A percentile compares a stretch with the other conserved stretches of the same genome.
Evolutionary conservation across 495 filamentous ascomycete genomes (phyloP).

Genomic region (Daldinia grandis): DNA sequence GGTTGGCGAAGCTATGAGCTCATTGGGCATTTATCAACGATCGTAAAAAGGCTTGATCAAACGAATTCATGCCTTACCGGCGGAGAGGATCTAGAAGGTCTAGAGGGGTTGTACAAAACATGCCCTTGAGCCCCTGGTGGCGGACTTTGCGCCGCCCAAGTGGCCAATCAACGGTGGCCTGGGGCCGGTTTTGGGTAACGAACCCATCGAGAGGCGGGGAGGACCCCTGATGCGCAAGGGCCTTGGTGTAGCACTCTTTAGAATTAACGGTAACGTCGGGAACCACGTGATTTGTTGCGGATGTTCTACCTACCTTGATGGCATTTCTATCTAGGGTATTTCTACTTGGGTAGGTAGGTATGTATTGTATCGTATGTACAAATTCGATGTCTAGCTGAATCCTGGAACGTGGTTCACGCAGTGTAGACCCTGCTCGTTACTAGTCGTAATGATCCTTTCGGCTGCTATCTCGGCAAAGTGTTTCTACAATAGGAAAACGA

Average conservation of each 20-base stretch:
- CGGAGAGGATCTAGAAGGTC: conserved; percentile 4
- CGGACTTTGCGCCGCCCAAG: conserved; percentile 24
- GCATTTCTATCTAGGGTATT: too few relatives aligned
- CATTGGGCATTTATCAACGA: conserved; percentile 31
- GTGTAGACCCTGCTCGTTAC: conserved; percentile 17
- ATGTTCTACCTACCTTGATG: conserved; percentile 2
- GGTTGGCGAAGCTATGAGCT: neutral
- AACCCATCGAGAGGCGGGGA: conserved; percentile 18
- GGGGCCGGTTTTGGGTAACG: neutral
- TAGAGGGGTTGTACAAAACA: conserved; percentile 10
- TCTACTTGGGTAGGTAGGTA: neutral
- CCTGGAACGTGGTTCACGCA: neutral
- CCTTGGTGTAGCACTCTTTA: neutral
- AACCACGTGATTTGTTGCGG: conserved; percentile 18
- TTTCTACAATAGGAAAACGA: neutral
- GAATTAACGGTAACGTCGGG: conserved; percentile 10
- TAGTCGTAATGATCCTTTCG: conserved; percentile 28
- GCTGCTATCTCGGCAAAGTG: conserved; percentile 1
- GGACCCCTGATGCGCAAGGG: conserved; percentile 33
- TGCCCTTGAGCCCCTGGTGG: neutral
- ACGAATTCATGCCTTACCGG: conserved; percentile 32
- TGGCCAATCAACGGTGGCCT: conserved; percentile 24
- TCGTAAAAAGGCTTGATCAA: conserved; percentile 8
- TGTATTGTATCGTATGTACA: conserved; percentile 6
- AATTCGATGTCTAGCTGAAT: neutral